phyloP scores from a whole-genome alignment of 78 protist genomes.

The Dictyostelium purpureum region DNA sequence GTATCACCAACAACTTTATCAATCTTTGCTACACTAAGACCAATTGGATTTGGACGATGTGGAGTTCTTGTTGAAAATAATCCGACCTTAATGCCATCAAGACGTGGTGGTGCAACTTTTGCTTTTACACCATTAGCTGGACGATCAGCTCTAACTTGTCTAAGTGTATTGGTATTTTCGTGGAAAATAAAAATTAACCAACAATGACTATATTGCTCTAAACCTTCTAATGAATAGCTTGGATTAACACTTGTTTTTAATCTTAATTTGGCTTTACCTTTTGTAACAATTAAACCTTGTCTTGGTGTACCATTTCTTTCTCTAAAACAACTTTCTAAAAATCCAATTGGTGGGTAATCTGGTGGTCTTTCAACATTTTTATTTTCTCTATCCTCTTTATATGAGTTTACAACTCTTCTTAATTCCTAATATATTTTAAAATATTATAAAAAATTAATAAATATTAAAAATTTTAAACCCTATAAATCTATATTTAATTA shows the following conservation, averaged over 20 bases:
- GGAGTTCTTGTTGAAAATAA: slow-evolving; percentile 78
- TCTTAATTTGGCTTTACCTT: slow-evolving; percentile 38
- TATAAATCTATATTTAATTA: too few species aligned
- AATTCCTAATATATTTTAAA: neutral
- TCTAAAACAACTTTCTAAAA: slow-evolving; percentile 65
- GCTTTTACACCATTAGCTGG: slow-evolving; percentile 73
- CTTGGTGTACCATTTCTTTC: slow-evolving; percentile 86
- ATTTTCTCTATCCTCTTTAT: slow-evolving; percentile 51
- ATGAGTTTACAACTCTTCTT: slow-evolving; percentile 29
- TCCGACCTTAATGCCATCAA: slow-evolving; percentile 79
- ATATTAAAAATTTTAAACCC: too few species aligned
- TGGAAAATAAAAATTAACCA: slow-evolving; percentile 88
- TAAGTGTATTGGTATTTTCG: slow-evolving; percentile 71
- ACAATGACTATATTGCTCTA: slow-evolving; percentile 84
- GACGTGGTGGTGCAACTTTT: slow-evolving; percentile 75
- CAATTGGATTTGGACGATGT: slow-evolving; percentile 80
- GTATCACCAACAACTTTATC: slow-evolving; percentile 71
- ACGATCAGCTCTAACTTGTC: slow-evolving; percentile 42
- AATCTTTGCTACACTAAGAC: slow-evolving; percentile 63
- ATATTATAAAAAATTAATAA: too few species aligned
- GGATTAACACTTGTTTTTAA: slow-evolving; percentile 29
- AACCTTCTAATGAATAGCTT: slow-evolving; percentile 50
- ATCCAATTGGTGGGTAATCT: slow-evolving; percentile 80
- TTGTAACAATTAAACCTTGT: slow-evolving; percentile 77
- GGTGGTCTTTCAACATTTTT: slow-evolving; percentile 67